Evolutionary conservation across 2,329 filamentous ascomycete species (phyloP).

Genomic region (Alternaria sp.): DNA sequence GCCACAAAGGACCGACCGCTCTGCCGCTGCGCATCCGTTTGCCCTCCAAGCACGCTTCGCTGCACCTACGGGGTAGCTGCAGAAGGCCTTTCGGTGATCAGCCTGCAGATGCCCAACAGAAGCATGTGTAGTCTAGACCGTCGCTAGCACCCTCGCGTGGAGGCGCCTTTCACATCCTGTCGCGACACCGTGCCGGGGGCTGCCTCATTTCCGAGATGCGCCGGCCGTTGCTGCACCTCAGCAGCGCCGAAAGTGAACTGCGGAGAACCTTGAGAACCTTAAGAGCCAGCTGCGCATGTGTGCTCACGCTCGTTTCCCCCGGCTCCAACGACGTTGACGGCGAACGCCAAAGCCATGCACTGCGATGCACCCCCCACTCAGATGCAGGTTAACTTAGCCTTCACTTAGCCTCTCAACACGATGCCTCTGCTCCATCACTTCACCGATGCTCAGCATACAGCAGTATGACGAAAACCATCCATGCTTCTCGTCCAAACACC

Average conservation of each 20-base stretch:
- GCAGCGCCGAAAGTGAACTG: neutral
- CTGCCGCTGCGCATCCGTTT: conserved; percentile 9
- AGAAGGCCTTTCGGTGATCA: conserved; percentile 19
- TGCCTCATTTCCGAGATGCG: neutral
- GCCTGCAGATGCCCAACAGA: conserved; percentile 24
- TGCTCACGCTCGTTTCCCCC: neutral
- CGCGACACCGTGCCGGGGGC: neutral
- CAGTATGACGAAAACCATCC: conserved; percentile 18
- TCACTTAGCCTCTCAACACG: conserved; percentile 37
- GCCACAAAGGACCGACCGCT: neutral
- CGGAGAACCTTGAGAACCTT: neutral
- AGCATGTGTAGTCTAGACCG: conserved; percentile 18
- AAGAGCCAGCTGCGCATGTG: neutral
- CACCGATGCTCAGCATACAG: conserved; percentile 10
- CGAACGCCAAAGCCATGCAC: neutral
- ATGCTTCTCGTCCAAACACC: conserved; percentile 11
- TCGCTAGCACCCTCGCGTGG: conserved; percentile 12
- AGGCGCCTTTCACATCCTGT: neutral
- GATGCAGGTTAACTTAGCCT: conserved; percentile 25
- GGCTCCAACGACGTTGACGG: neutral
- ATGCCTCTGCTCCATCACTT: conserved; percentile 5
- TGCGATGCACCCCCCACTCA: neutral
- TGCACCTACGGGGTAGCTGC: conserved; percentile 13
- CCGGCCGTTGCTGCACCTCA: neutral
- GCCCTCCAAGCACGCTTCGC: neutral